Conservation (phyloP, 305 asterid species). For the Ruellia speciosa region DNA sequence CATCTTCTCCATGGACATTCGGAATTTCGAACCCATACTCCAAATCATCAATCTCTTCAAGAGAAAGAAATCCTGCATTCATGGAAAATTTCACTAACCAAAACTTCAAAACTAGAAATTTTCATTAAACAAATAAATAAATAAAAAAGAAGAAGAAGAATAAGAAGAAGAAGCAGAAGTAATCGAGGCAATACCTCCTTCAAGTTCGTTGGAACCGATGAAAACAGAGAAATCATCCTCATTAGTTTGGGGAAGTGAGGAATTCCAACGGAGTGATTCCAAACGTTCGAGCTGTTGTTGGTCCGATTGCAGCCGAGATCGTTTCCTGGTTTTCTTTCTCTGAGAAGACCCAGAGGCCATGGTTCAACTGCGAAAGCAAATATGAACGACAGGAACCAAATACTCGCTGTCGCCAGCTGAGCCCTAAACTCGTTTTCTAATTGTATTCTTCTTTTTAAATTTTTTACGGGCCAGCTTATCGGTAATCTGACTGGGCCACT, state of each 20-base stretch:
- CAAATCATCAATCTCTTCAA: slow-evolving; percentile 85
- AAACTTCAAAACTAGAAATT: not conserved
- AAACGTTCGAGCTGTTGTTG: slow-evolving; percentile 39
- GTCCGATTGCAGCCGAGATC: slow-evolving; percentile 37
- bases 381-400: too few relatives aligned
- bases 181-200: slow-evolving; percentile 52
- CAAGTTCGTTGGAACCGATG: slow-evolving; percentile 70
- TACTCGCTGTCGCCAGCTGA: too few relatives aligned
- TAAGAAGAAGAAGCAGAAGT: not conserved
- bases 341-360: slow-evolving; percentile 45
- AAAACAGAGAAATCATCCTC: slow-evolving; percentile 44
- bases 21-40: slow-evolving; percentile 59
- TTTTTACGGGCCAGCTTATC: too few relatives aligned
- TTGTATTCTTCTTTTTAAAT: too few relatives aligned
- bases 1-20: slow-evolving; percentile 21
- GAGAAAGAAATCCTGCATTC: slow-evolving; percentile 68
- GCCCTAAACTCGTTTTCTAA: too few relatives aligned
- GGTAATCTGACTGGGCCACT: too few relatives aligned
- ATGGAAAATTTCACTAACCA: slow-evolving; percentile 15
- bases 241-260: slow-evolving; percentile 38
- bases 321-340: slow-evolving; percentile 42
- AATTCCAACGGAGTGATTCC: slow-evolving; percentile 63
- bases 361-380: slow-evolving; percentile 14
- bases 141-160: not conserved
- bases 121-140: too few relatives aligned